phyloP scores from a whole-genome alignment of 202 grass and related monocot genomes.

The Bolboschoenoplectus hybrid region DNA sequence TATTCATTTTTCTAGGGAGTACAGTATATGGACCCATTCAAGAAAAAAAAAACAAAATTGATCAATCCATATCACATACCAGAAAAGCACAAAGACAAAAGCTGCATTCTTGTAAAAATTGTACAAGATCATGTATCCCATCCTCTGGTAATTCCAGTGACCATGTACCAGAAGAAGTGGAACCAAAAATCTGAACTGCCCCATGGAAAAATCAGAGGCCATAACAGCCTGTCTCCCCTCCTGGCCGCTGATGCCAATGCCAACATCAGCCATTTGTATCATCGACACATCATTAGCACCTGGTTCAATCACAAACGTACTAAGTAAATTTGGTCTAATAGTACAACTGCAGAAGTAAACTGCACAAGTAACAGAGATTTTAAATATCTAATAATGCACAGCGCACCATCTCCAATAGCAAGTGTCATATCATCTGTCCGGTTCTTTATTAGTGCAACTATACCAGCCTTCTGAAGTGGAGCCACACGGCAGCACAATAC shows the following conservation, averaged over 20 bases:
- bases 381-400: conserved; percentile 28
- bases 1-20: conserved; percentile 3
- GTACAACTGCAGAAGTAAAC: conserved; percentile 36
- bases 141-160: conserved; percentile 93
- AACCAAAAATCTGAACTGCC: conserved; percentile 86
- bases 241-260: conserved; percentile 84
- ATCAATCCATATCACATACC: conserved; percentile 51
- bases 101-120: conserved; percentile 88
- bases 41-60: conserved; percentile 20
- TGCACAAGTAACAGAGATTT: conserved; percentile 30
- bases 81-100: conserved; percentile 91
- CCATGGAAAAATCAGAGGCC: conserved; percentile 88
- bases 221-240: conserved; percentile 91
- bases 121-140: conserved; percentile 91
- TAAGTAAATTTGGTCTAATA: neutral
- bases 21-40: conserved; percentile 1
- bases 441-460: conserved; percentile 86
- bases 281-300: conserved; percentile 89
- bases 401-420: conserved; percentile 83
- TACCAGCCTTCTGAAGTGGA: conserved; percentile 87
- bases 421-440: conserved; percentile 92
- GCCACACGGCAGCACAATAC: conserved; percentile 89
- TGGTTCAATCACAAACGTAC: conserved; percentile 34
- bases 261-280: conserved; percentile 96
- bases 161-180: conserved; percentile 85